Percentiles rank a stretch among this genome's conserved stretches.
Conservation (phyloP, 1,284 basidiomycete species). For the Spongiforma sp. region DNA sequence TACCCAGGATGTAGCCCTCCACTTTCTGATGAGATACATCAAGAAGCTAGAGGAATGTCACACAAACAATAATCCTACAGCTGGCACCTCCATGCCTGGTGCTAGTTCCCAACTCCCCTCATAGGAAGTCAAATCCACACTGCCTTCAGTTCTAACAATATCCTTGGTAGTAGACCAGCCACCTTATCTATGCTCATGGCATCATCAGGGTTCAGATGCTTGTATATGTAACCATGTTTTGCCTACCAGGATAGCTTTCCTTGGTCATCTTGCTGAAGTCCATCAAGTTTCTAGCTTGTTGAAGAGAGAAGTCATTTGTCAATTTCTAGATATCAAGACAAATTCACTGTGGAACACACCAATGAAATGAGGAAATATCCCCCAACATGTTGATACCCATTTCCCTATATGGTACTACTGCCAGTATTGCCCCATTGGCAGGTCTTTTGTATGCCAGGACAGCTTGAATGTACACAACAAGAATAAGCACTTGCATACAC, state of each 20-base stretch:
- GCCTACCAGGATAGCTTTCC: slow-evolving; percentile 12
- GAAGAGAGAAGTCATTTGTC: no score
- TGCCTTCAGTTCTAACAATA: neutral
- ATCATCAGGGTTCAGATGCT: neutral
- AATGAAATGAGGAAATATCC: slow-evolving; percentile 18
- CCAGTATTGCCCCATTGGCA: slow-evolving; percentile 11
- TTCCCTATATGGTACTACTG: slow-evolving; percentile 22
- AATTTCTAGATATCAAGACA: slow-evolving; percentile 11
- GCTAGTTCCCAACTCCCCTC: neutral
- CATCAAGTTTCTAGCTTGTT: slow-evolving; percentile 23
- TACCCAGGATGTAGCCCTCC: neutral
- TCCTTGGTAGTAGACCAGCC: neutral
- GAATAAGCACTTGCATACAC: slow-evolving; percentile 8
- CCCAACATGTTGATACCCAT: slow-evolving; percentile 29
- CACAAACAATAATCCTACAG: neutral
- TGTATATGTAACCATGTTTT: slow-evolving; percentile 14
- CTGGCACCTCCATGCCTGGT: neutral
- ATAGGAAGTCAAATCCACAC: neutral
- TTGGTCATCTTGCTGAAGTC: slow-evolving; percentile 15
- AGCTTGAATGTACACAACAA: slow-evolving; percentile 20
- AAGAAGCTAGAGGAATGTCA: neutral
- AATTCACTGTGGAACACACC: slow-evolving; percentile 8
- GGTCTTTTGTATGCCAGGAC: slow-evolving; percentile 29
- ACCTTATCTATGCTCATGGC: slow-evolving; percentile 19
- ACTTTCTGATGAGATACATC: neutral